Conservation (phyloP, 1,284 basidiomycete genomes). For the Trametes polyzona region DNA sequence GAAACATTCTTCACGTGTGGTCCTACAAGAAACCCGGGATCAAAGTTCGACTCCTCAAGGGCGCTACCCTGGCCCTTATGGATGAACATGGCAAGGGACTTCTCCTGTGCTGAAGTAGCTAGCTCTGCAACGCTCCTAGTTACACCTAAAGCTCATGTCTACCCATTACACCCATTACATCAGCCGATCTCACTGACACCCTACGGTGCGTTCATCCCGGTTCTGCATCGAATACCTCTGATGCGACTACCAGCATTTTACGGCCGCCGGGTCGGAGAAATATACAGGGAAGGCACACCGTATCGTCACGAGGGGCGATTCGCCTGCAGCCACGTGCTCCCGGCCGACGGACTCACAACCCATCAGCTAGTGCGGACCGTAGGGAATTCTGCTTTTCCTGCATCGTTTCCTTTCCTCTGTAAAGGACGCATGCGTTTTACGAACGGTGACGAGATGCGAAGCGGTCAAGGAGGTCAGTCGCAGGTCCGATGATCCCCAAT, state of each 20-base stretch:
- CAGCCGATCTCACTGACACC: too few relatives aligned
- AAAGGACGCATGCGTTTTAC: background rate
- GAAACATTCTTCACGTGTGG: constrained; percentile 60
- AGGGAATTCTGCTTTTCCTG: background rate
- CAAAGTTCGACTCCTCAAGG: constrained; percentile 25
- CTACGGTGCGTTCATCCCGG: too few relatives aligned
- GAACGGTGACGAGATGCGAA: background rate
- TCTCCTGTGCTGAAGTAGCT: constrained; percentile 15
- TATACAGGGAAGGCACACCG: background rate
- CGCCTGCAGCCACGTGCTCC: background rate
- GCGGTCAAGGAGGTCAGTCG: background rate
- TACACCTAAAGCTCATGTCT: too few relatives aligned
- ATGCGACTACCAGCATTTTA: too few relatives aligned
- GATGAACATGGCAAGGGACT: constrained; percentile 23
- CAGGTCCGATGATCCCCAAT: constrained; percentile 14
- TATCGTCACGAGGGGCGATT: background rate
- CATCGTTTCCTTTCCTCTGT: background rate
- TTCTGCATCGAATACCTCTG: background rate
- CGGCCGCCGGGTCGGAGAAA: background rate
- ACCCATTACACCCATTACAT: too few relatives aligned
- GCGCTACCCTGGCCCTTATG: constrained; percentile 24
- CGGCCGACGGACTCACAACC: background rate
- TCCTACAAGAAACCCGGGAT: constrained; percentile 29
- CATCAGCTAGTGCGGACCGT: background rate
- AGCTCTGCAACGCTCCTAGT: background rate